Evolutionary conservation across 139 green algal species (phyloP).

Genomic region (Pseudopediastrum boryanum): DNA sequence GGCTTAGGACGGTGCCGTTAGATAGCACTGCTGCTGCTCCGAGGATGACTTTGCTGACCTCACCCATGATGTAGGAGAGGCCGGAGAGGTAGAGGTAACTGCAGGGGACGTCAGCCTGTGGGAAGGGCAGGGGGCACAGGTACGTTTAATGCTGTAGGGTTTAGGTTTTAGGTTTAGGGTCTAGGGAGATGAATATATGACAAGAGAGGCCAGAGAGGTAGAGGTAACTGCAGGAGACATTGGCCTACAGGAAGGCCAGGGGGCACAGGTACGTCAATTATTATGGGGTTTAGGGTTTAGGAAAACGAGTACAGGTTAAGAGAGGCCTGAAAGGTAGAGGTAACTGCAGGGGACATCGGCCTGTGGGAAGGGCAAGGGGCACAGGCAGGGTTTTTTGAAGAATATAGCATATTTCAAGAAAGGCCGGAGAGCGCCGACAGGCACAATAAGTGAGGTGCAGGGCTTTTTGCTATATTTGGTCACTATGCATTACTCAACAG

Average conservation of each 20-base stretch:
- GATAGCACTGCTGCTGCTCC: slow-evolving; percentile 89
- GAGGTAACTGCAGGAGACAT: slow-evolving; percentile 83
- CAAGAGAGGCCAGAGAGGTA: slow-evolving; percentile 78
- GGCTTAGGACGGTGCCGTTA: slow-evolving; percentile 90
- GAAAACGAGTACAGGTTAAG: too few relatives aligned
- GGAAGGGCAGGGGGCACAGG: slow-evolving; percentile 43
- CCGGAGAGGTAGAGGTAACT: slow-evolving; percentile 80
- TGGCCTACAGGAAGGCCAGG: slow-evolving; percentile 51
- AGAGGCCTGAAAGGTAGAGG: slow-evolving; percentile 73
- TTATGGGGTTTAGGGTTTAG: too few relatives aligned
- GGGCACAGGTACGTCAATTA: not conserved
- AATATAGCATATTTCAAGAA: too few relatives aligned
- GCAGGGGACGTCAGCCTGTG: slow-evolving; percentile 70
- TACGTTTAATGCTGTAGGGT: not conserved
- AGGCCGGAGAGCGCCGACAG: too few relatives aligned
- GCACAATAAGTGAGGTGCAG: too few relatives aligned
- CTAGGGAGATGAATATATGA: too few relatives aligned
- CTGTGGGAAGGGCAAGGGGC: slow-evolving; percentile 45
- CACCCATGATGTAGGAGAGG: slow-evolving; percentile 78
- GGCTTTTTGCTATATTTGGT: too few relatives aligned
- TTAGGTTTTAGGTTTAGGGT: too few relatives aligned
- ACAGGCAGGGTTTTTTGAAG: not conserved
- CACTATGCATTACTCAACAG: too few relatives aligned
- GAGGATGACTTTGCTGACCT: slow-evolving; percentile 75
- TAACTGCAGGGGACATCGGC: slow-evolving; percentile 84